phyloP scores from a whole-genome alignment of 169 alveolate species.

The Plasmodium blacklocki region DNA sequence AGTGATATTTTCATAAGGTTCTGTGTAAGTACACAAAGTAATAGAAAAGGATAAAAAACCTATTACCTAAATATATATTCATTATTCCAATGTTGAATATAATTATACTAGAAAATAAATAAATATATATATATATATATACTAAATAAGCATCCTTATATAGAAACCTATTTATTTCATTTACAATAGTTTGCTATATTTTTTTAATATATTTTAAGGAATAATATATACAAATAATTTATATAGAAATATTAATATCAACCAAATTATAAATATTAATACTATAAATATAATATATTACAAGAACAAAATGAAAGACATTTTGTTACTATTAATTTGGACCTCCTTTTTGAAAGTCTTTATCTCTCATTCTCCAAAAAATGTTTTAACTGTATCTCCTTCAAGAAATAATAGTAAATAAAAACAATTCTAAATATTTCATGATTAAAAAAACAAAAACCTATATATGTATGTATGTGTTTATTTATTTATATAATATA shows the following conservation, averaged over 20 bases:
- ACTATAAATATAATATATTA: no score
- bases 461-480: neutral
- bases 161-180: neutral
- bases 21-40: neutral
- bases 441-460: neutral
- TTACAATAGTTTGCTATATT: no score
- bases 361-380: no score
- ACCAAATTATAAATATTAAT: no score
- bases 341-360: no score
- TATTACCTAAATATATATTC: neutral
- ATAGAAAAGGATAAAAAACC: neutral
- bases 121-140: constrained; percentile 12
- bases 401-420: no score
- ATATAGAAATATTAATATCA: no score
- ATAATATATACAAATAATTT: no score
- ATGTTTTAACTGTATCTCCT: no score
- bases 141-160: neutral
- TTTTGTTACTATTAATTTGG: no score
- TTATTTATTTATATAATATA: neutral
- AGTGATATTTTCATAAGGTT: neutral
- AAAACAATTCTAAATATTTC: neutral
- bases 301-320: no score
- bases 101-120: neutral
- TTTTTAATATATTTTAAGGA: no score
- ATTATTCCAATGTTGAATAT: neutral